Conservation (phyloP, 2,329 filamentous ascomycete species). For the Colletotrichum tropicicola region DNA sequence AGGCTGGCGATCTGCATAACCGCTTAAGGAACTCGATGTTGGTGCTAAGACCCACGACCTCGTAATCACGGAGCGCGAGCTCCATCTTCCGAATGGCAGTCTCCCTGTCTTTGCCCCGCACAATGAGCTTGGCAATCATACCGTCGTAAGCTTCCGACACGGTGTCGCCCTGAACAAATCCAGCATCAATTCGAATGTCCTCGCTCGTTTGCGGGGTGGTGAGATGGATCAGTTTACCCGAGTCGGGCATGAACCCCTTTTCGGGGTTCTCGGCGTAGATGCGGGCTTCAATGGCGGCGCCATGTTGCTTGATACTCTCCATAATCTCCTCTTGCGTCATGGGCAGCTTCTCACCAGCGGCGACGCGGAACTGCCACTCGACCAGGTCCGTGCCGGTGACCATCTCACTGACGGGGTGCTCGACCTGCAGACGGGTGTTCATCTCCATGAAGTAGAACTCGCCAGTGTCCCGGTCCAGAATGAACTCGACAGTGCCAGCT, state of each 20-base stretch:
- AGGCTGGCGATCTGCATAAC: slow-evolving; percentile 82
- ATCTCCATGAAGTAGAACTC: slow-evolving; percentile 87
- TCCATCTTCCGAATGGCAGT: slow-evolving; percentile 85
- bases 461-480: slow-evolving; percentile 83
- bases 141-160: slow-evolving; percentile 96
- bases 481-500: slow-evolving; percentile 90
- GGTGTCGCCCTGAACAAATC: slow-evolving; percentile 89
- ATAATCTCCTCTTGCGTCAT: slow-evolving; percentile 73
- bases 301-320: slow-evolving; percentile 75
- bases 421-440: slow-evolving; percentile 91
- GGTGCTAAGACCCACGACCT: slow-evolving; percentile 91
- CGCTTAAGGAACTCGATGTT: slow-evolving; percentile 97
- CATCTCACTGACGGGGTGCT: slow-evolving; percentile 89
- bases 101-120: slow-evolving; percentile 80
- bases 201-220: slow-evolving; percentile 74
- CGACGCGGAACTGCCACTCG: slow-evolving; percentile 91
- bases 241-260: slow-evolving; percentile 92
- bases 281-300: slow-evolving; percentile 92
- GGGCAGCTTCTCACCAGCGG: slow-evolving; percentile 65
- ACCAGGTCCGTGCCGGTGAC: slow-evolving; percentile 80
- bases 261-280: slow-evolving; percentile 97
- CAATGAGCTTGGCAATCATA: slow-evolving; percentile 98
- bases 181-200: slow-evolving; percentile 90
- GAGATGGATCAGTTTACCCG: slow-evolving; percentile 86
- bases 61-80: slow-evolving; percentile 84